Evolutionary conservation across 1,139 yeast species (phyloP).

Genomic region (Blastobotrys serpentis): DNA sequence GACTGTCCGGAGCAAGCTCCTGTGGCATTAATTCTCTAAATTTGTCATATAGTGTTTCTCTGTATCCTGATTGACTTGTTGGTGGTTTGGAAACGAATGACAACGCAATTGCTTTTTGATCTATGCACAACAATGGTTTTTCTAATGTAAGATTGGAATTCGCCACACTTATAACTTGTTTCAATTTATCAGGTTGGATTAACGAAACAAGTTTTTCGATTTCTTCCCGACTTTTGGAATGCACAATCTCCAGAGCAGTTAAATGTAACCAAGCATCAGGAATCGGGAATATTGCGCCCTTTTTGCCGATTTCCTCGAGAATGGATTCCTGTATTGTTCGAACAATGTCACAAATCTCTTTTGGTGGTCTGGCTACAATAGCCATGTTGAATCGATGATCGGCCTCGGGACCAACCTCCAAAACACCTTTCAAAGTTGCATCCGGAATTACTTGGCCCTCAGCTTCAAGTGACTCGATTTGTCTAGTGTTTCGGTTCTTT

Average conservation of each 20-base stretch:
- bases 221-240: not conserved
- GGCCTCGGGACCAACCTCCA: not conserved
- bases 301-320: not conserved
- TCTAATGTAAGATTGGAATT: not conserved
- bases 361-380: constrained; percentile 4
- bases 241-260: constrained; percentile 2
- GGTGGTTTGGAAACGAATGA: constrained; percentile 7
- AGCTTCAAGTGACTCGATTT: not conserved
- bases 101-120: constrained; percentile 7
- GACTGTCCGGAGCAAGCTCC: not conserved
- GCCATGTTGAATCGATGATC: constrained; percentile 1
- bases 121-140: not conserved
- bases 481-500: not conserved
- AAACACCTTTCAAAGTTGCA: not conserved
- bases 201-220: not conserved
- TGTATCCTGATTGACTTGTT: constrained; percentile 1
- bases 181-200: not conserved
- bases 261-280: constrained; percentile 6
- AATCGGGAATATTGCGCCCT: not conserved
- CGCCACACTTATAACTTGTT: not conserved
- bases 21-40: not conserved
- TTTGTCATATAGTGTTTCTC: not conserved
- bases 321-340: not conserved
- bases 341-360: not conserved
- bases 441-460: not conserved